Evolutionary conservation across 106 monocot species (phyloP), one percentile per base, ranked within the genome.

Genomic region (Allium sativum): DNA sequence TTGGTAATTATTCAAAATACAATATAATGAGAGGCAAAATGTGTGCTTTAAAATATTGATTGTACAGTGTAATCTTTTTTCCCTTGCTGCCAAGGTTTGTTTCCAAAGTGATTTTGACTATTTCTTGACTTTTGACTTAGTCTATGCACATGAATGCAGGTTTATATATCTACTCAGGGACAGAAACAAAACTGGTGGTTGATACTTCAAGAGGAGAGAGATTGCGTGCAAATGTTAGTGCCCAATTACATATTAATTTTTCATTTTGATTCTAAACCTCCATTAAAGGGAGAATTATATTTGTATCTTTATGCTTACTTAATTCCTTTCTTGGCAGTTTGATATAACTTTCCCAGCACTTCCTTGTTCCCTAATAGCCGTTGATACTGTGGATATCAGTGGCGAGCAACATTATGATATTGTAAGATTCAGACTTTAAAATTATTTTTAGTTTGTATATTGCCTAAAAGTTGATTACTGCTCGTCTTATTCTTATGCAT

Each of bases 331-430:
- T 70, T 53, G 70, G 77, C 86, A 86, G 86, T 86, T 86, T 81
- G 86, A 86, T 73, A 61, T 86, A 10, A 86, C 86, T 10, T 86
- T 86, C 53, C 86, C 86, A 47, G 58, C 70, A 4, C 69, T 86
- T 43, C 68, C 77, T 70, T 86, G 86, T 57, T 81, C 86, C 46
- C 81, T 86, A 54, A 57, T 86, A 50, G 78, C 78, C 65, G 76
- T 86, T 47, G 86, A 86, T 73, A 65, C 86, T 12, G 64, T 72
- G 69, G 86, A 86, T 67, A 75, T 86, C 65, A 86, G 86, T 53
- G 88, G 88, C 21, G 88, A 88, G 52, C 83, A 83, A 50, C 88
- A 88, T 64, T 78, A 83, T 68, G 77, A 83, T 69, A 81, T 88
- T 52, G 88, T 88, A 81, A 45, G 80, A 70, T 58, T 44, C 7